A percentile compares a stretch with the other conserved stretches of the same genome.
These are phyloP conservation scores for Capsicum baccatum DNA, from an alignment of 257 asterid species.

Conservation along the genomic window DNA sequence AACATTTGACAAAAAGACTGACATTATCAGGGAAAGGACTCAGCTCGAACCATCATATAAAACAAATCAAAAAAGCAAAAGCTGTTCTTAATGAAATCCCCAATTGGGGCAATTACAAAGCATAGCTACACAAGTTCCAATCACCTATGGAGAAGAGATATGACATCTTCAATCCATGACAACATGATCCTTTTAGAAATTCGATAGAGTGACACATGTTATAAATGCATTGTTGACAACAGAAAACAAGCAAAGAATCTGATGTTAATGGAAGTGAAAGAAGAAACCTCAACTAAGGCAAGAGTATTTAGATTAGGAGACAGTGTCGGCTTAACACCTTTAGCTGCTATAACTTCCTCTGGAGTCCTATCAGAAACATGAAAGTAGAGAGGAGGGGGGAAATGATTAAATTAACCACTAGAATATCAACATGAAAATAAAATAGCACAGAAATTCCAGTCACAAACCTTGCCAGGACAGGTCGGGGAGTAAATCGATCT, in stretches of 20 bases:
- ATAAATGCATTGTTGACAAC: conserved; percentile 4
- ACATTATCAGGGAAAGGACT: conserved; percentile 10
- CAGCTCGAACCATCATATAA: conserved; percentile 10
- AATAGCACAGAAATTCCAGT: neutral
- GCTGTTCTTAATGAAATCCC: neutral
- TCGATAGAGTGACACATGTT: neutral
- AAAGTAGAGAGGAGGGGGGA: conserved; percentile 15
- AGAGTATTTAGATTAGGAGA: conserved; percentile 96
- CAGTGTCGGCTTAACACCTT: conserved; percentile 95
- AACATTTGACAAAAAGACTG: neutral
- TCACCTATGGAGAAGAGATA: neutral
- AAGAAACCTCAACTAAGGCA: conserved; percentile 87
- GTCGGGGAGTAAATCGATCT: conserved; percentile 91
- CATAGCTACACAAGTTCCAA: conserved; percentile 9
- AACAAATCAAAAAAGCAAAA: neutral
- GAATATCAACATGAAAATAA: neutral
- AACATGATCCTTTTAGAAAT: neutral
- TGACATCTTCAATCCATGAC: conserved; percentile 13
- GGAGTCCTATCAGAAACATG: conserved; percentile 73
- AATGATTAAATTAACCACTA: conserved; percentile 11
- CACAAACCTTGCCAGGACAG: conserved; percentile 84
- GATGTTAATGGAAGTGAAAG: conserved; percentile 36
- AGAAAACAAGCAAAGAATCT: conserved; percentile 21
- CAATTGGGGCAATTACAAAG: neutral
- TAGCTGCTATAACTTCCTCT: conserved; percentile 95